Base-by-base conservation (phyloP, 192 early-diverging fungal genomes). In the Paraglomus brasilianum region DNA sequence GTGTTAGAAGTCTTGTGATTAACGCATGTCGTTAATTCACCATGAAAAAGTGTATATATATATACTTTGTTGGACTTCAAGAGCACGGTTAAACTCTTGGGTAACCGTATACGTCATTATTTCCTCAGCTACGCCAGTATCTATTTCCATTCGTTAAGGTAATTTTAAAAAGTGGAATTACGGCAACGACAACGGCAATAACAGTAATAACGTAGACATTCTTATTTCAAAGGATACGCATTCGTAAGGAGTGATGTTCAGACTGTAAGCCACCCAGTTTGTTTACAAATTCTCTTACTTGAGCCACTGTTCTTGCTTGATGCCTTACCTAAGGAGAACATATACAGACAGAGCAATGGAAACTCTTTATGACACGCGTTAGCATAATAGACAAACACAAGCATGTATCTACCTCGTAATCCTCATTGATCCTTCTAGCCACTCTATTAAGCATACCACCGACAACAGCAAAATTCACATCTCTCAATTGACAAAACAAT, bases 281-380 rank as follows among this genome's bases (percentile, higher is more conserved):
- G 13, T 88, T 92, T 40, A 94, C 90, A 85, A 98, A 98, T 65
- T 94, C 87, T 57, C 95, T 91, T 69, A 98, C 88, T 72, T 98
- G 88, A 19, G 91, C 85, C 14, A 94, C 88, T 0, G 95, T 98
- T 71, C 91, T 93, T 21, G 93, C 93, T 66, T 89, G 82, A 78
- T 97, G 94, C 11, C 94, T 87, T 67, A 83, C 89, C 87, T 89
- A 43, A 48, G 61, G 8, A 55, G 24, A 64, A 68, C 24, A 17
- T 8, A 59, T 40, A 56, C 4, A 49, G 30, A 42, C n/a, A 2
- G 46, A 44, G 8, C 30, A 8, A 63, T 6, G 19, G 48, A 13
- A 47, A 14, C 21, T 24, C 44, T n/a, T 46, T 63, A 1, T 14
- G 17, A 63, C 30, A 46, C 7, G 24, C n/a, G 45, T 15, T 8